Conservation (phyloP, 495 filamentous ascomycete genomes). For the Chaetomium fimeti region DNA sequence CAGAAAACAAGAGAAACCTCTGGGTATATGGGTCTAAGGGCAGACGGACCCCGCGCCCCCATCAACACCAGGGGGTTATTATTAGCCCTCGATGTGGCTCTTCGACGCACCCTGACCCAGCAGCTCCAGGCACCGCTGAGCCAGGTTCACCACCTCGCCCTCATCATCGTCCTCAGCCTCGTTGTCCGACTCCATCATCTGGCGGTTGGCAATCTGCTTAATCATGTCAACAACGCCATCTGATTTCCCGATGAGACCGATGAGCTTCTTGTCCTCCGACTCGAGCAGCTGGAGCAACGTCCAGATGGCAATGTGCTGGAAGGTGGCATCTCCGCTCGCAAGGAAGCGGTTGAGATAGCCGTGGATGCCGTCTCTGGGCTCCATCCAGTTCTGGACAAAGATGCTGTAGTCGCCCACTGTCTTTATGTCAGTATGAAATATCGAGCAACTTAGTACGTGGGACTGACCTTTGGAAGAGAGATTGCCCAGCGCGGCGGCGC, state of each 20-base stretch:
- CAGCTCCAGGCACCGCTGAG: conserved; percentile 82
- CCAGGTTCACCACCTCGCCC: conserved; percentile 88
- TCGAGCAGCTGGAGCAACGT: conserved; percentile 93
- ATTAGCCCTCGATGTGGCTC: conserved; percentile 56
- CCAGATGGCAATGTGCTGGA: conserved; percentile 99
- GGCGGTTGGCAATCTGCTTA: conserved; percentile 81
- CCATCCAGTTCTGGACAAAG: conserved; percentile 89
- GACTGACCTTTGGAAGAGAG: conserved; percentile 89
- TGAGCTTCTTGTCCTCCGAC: conserved; percentile 83
- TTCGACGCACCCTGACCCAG: conserved; percentile 61
- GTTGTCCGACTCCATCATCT: conserved; percentile 83
- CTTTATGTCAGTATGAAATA: conserved; percentile 9
- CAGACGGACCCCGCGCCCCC: background rate
- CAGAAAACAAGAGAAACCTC: conserved; percentile 28
- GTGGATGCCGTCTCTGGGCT: conserved; percentile 91
- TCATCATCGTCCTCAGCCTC: conserved; percentile 85
- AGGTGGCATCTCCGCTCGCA: conserved; percentile 89
- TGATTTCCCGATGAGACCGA: conserved; percentile 79
- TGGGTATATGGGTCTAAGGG: background rate
- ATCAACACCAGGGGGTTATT: background rate
- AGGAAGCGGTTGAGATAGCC: conserved; percentile 92
- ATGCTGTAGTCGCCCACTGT: conserved; percentile 94
- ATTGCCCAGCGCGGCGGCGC: conserved; percentile 92
- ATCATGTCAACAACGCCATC: conserved; percentile 90
- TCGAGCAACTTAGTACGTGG: background rate